These are phyloP conservation scores for Marsdenia floribunda DNA, from an alignment of 257 asterid genomes.

Conservation along the genomic window DNA sequence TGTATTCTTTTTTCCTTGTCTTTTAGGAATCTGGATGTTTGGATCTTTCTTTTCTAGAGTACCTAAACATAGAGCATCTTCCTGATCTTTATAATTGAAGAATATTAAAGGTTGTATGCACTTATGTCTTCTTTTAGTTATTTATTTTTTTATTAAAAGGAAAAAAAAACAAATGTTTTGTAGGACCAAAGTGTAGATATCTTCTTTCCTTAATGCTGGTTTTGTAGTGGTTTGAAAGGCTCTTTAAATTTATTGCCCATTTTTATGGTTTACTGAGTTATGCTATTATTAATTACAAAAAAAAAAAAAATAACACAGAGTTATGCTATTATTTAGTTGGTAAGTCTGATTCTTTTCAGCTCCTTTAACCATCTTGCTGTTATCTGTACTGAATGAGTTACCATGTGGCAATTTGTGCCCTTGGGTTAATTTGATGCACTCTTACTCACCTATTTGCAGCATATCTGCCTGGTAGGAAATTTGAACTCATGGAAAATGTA, in stretches of 20 bases:
- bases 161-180: neutral
- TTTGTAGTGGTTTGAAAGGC: neutral
- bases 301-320: too few species aligned
- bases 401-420: neutral
- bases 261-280: slow-evolving; percentile 2
- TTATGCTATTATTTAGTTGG: neutral
- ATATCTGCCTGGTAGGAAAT: slow-evolving; percentile 48
- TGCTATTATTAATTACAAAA: too few species aligned
- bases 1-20: too few species aligned
- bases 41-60: neutral
- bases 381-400: neutral
- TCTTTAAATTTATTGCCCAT: neutral
- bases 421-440: neutral
- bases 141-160: too few species aligned
- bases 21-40: neutral
- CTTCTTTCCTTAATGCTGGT: neutral
- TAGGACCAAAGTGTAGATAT: neutral
- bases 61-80: neutral
- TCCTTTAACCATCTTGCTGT: neutral
- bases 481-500: slow-evolving; percentile 58
- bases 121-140: neutral
- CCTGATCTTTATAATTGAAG: neutral
- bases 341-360: too few species aligned
- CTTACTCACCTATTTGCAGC: slow-evolving; percentile 33
- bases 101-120: neutral